These are phyloP conservation scores for Agastache rugosa DNA, from an alignment of 257 asterid genomes.

Conservation along the genomic window DNA sequence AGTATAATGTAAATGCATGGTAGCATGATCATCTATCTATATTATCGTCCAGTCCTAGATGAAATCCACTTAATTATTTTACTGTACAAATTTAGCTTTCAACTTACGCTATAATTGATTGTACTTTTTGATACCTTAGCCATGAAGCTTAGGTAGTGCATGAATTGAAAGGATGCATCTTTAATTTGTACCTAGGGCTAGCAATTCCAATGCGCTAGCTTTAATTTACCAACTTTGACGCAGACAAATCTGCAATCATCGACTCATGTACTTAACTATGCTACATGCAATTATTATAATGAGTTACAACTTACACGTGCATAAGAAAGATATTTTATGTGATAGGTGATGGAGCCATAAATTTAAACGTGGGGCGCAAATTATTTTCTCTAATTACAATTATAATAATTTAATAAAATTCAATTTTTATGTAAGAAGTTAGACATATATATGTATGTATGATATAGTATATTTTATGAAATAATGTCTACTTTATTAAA, in stretches of 20 bases:
- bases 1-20: too few species aligned
- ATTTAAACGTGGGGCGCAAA: too few species aligned
- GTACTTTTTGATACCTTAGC: constrained; percentile 22
- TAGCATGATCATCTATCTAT: too few species aligned
- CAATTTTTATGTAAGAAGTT: too few species aligned
- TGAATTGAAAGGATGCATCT: not conserved
- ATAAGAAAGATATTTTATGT: not conserved
- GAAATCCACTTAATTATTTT: too few species aligned
- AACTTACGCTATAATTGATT: not conserved
- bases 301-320: not conserved
- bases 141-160: constrained; percentile 25
- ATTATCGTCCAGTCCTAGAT: too few species aligned
- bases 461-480: too few species aligned
- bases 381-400: too few species aligned
- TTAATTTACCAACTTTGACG: not conserved
- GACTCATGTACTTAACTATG: not conserved
- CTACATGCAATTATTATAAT: not conserved
- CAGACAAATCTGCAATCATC: not conserved
- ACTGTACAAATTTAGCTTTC: not conserved
- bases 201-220: not conserved
- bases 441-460: too few species aligned
- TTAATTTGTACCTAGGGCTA: not conserved
- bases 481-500: too few species aligned
- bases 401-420: too few species aligned
- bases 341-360: not conserved